These are phyloP conservation scores for button mushroom (Agaricus bisporus) DNA, from an alignment of 768 basidiomycete genomes.

Conservation along the genomic window DNA sequence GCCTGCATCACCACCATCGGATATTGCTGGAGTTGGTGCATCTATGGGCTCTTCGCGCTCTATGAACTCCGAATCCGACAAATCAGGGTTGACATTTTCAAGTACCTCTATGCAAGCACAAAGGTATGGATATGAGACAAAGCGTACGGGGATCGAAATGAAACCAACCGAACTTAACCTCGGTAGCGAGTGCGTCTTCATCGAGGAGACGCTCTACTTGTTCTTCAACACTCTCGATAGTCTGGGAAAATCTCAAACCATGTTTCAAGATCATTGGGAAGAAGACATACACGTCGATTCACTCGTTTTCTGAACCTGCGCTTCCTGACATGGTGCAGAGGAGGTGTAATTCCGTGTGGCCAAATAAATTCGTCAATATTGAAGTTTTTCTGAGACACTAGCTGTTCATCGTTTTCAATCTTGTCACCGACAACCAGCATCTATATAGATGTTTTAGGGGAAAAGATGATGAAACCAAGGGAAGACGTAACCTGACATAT, in stretches of 20 bases:
- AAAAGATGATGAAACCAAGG: slow-evolving; percentile 9
- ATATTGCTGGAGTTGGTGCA: slow-evolving; percentile 66
- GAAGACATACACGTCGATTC: slow-evolving; percentile 62
- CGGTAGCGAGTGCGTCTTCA: slow-evolving; percentile 67
- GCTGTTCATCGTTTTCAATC: slow-evolving; percentile 62
- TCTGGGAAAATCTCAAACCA: slow-evolving; percentile 35
- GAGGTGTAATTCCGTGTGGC: slow-evolving; percentile 95
- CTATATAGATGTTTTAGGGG: slow-evolving; percentile 32
- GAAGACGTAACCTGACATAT: slow-evolving; percentile 77
- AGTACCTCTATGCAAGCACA: slow-evolving; percentile 52
- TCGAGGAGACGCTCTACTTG: slow-evolving; percentile 85
- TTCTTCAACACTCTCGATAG: slow-evolving; percentile 91
- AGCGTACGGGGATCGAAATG: neutral
- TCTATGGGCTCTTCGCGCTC: slow-evolving; percentile 63
- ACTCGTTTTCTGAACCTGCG: slow-evolving; percentile 88
- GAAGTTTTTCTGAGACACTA: slow-evolving; percentile 60
- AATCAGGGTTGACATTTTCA: slow-evolving; percentile 86
- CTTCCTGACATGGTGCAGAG: slow-evolving; percentile 84
- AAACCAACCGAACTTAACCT: slow-evolving; percentile 69
- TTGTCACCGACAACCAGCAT: slow-evolving; percentile 89
- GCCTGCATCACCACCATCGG: slow-evolving; percentile 57
- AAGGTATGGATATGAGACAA: neutral
- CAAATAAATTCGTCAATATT: slow-evolving; percentile 95
- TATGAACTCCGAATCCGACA: slow-evolving; percentile 85
- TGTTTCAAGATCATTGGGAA: neutral